Evolutionary conservation across 768 basidiomycete genomes (phyloP).

Genomic region (Tulasnella sp.): DNA sequence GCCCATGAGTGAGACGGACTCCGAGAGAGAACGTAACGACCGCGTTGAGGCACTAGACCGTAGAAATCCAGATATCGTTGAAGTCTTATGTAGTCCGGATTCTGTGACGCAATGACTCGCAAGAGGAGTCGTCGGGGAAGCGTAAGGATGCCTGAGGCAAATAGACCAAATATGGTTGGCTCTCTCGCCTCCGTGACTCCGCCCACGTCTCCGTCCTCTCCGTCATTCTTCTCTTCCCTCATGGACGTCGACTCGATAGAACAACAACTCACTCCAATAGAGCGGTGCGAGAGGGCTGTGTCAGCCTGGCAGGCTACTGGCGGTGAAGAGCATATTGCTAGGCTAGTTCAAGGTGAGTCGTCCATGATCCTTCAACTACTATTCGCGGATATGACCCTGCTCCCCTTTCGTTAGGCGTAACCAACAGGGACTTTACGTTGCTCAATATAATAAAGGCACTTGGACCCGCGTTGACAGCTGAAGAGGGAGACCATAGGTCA

Average conservation of each 20-base stretch:
- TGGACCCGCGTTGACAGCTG: constrained; percentile 78
- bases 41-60: not conserved
- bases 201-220: not conserved
- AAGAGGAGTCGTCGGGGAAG: not conserved
- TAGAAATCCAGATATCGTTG: not conserved
- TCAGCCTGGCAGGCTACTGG: constrained; percentile 63
- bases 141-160: not conserved
- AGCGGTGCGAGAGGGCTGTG: constrained; percentile 40
- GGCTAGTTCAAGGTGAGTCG: constrained; percentile 47
- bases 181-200: not conserved
- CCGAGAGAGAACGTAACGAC: not conserved
- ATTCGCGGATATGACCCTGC: not conserved
- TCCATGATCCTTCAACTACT: not conserved
- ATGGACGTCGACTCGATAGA: not conserved
- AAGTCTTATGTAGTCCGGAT: not conserved
- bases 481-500: constrained; percentile 62
- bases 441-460: constrained; percentile 75
- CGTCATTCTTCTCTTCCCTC: not conserved
- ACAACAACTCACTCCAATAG: constrained; percentile 24
- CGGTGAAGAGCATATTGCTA: constrained; percentile 46
- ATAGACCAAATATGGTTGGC: not conserved
- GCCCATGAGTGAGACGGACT: not conserved
- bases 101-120: not conserved
- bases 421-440: constrained; percentile 45
- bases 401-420: constrained; percentile 31